phyloP scores from a whole-genome alignment of 139 green algal genomes.

The Asterochloris sp. region DNA sequence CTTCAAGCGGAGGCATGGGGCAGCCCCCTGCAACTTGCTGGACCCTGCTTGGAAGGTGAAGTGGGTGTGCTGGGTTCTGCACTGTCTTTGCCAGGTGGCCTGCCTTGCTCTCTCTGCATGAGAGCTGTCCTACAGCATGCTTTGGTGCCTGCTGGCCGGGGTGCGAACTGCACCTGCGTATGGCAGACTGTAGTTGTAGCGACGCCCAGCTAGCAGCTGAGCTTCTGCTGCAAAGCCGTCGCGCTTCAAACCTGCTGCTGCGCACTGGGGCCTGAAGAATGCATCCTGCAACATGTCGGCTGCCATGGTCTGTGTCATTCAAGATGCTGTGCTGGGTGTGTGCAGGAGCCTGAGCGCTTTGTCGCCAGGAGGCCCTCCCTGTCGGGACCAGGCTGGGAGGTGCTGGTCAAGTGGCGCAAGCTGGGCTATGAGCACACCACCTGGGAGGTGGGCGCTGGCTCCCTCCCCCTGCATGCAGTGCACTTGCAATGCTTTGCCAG shows the following conservation, averaged over 20 bases:
- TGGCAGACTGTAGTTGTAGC: no score
- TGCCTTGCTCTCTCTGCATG: no score
- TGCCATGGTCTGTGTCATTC: no score
- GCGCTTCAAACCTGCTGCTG: no score
- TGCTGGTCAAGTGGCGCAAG: slow-evolving; percentile 80
- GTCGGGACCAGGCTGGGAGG: slow-evolving; percentile 78
- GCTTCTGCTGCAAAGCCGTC: no score
- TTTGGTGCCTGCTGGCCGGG: no score
- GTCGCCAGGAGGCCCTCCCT: slow-evolving; percentile 62
- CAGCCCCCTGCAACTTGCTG: slow-evolving; percentile 33
- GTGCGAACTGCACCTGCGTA: no score
- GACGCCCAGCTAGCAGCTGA: no score
- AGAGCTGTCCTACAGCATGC: no score
- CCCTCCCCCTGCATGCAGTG: background rate
- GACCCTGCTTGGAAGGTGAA: slow-evolving; percentile 43
- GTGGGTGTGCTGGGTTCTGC: slow-evolving; percentile 22
- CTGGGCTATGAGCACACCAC: slow-evolving; percentile 78
- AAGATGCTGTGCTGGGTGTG: background rate
- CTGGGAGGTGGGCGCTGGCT: slow-evolving; percentile 61
- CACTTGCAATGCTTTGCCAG: background rate
- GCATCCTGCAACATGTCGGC: no score
- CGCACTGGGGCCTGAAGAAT: no score
- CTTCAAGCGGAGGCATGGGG: slow-evolving; percentile 71
- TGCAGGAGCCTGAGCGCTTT: slow-evolving; percentile 32
- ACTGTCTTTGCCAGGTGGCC: slow-evolving; percentile 29